phyloP scores from a whole-genome alignment of 73 alveolate species.

The Blepharisma japonicum region DNA sequence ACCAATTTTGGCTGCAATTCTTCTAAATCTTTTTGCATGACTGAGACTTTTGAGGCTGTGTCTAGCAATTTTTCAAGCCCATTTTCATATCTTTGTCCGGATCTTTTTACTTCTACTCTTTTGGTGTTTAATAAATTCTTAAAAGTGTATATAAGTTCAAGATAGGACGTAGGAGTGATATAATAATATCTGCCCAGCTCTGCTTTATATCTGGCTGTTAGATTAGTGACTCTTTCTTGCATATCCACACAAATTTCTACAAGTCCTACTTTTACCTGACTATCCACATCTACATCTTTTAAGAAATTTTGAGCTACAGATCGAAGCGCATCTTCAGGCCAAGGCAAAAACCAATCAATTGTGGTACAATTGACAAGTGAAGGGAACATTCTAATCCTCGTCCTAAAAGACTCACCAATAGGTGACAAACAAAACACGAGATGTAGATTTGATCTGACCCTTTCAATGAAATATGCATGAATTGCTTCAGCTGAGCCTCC shows the following conservation, averaged over 20 bases:
- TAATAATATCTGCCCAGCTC: slow-evolving; percentile 95
- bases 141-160: slow-evolving; percentile 94
- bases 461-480: slow-evolving; percentile 64
- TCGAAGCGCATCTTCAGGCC: slow-evolving; percentile 98
- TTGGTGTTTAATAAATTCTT: slow-evolving; percentile 79
- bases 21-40: slow-evolving; percentile 73
- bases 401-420: slow-evolving; percentile 94
- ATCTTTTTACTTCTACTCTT: slow-evolving; percentile 62
- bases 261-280: slow-evolving; percentile 70
- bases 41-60: slow-evolving; percentile 80
- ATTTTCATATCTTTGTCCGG: slow-evolving; percentile 54
- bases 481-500: slow-evolving; percentile 68
- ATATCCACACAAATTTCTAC: slow-evolving; percentile 95
- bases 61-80: slow-evolving; percentile 85
- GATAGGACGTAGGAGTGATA: slow-evolving; percentile 98
- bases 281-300: slow-evolving; percentile 58
- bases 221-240: slow-evolving; percentile 91
- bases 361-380: slow-evolving; percentile 97
- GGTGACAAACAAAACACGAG: slow-evolving; percentile 97
- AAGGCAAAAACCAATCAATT: slow-evolving; percentile 94
- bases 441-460: slow-evolving; percentile 60
- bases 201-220: slow-evolving; percentile 74
- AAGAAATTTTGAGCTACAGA: slow-evolving; percentile 94
- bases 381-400: slow-evolving; percentile 98
- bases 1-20: slow-evolving; percentile 85